These are phyloP conservation scores for Pseudocercospora crystallina DNA, from an alignment of 2,329 filamentous ascomycete genomes.

Conservation along the genomic window DNA sequence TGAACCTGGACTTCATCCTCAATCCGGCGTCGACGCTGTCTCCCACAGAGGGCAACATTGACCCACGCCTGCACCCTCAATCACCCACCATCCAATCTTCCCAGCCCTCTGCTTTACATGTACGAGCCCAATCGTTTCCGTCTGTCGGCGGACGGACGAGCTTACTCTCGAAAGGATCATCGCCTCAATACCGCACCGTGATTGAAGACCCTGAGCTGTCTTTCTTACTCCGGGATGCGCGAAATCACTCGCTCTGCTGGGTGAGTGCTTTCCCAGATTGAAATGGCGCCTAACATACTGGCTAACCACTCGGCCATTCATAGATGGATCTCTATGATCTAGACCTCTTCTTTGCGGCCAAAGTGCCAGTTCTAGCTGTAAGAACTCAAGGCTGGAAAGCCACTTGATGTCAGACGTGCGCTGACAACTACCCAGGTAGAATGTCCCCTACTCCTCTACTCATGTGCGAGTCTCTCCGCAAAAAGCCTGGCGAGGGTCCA, in stretches of 20 bases:
- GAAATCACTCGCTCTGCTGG: slow-evolving; percentile 13
- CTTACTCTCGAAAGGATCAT: slow-evolving; percentile 32
- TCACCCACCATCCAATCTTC: slow-evolving; percentile 16
- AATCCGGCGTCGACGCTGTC: slow-evolving; percentile 48
- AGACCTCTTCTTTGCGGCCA: slow-evolving; percentile 59
- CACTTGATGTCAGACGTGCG: no score
- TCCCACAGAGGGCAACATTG: slow-evolving; percentile 29
- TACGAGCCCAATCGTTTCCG: slow-evolving; percentile 32
- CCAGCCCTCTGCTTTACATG: slow-evolving; percentile 24
- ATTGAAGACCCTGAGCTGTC: slow-evolving; percentile 42
- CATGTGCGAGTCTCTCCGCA: slow-evolving; percentile 61
- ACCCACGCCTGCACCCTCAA: slow-evolving; percentile 30
- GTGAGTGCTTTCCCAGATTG: no score
- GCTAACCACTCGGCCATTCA: no score
- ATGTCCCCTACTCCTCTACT: slow-evolving; percentile 52
- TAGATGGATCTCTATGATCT: slow-evolving; percentile 57
- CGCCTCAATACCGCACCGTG: neutral
- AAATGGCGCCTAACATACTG: no score
- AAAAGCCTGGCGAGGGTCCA: slow-evolving; percentile 60
- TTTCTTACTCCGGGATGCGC: slow-evolving; percentile 54
- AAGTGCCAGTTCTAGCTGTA: slow-evolving; percentile 57
- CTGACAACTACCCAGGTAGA: slow-evolving; percentile 23
- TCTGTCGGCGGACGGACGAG: slow-evolving; percentile 26
- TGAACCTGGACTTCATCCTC: slow-evolving; percentile 58
- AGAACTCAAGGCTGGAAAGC: no score